Conservation (phyloP, 2,329 filamentous ascomycete species). For the Camillea tinctor region DNA sequence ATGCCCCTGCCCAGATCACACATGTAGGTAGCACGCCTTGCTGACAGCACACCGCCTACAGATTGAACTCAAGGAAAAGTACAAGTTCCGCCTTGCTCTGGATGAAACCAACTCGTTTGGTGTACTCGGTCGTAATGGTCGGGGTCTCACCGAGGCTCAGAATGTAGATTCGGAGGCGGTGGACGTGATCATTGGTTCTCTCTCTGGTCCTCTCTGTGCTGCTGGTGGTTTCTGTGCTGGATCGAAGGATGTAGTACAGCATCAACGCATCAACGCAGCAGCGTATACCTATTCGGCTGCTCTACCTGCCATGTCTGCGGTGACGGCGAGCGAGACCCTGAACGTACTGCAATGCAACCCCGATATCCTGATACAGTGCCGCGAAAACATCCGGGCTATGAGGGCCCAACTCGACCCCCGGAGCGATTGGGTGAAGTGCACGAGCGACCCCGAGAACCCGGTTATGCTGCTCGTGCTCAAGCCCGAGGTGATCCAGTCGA, state of each 20-base stretch:
- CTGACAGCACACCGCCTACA: constrained; percentile 32
- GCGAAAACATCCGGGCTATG: constrained; percentile 86
- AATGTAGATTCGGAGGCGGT: constrained; percentile 92
- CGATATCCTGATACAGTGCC: constrained; percentile 72
- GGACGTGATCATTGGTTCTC: constrained; percentile 95
- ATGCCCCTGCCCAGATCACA: constrained; percentile 25
- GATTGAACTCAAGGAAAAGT: constrained; percentile 90
- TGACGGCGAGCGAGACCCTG: constrained; percentile 92
- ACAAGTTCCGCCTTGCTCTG: constrained; percentile 96
- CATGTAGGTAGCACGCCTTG: not conserved
- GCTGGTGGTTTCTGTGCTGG: constrained; percentile 96
- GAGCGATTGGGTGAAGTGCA: constrained; percentile 88
- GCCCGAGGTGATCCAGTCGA: constrained; percentile 72
- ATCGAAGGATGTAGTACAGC: constrained; percentile 85
- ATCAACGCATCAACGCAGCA: constrained; percentile 89
- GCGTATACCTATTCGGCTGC: constrained; percentile 97
- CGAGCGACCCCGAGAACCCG: constrained; percentile 80
- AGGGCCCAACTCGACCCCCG: constrained; percentile 84
- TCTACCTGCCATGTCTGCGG: constrained; percentile 87
- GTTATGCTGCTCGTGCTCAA: constrained; percentile 83
- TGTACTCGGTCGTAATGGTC: constrained; percentile 85
- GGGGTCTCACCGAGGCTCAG: constrained; percentile 91
- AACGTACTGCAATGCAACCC: constrained; percentile 83
- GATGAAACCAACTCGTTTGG: constrained; percentile 99
- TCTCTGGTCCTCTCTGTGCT: constrained; percentile 85